Evolutionary conservation across 2,329 filamentous ascomycete species (phyloP), one percentile per base, ranked within the genome.

Genomic region (Hirsutella thompsonii): DNA sequence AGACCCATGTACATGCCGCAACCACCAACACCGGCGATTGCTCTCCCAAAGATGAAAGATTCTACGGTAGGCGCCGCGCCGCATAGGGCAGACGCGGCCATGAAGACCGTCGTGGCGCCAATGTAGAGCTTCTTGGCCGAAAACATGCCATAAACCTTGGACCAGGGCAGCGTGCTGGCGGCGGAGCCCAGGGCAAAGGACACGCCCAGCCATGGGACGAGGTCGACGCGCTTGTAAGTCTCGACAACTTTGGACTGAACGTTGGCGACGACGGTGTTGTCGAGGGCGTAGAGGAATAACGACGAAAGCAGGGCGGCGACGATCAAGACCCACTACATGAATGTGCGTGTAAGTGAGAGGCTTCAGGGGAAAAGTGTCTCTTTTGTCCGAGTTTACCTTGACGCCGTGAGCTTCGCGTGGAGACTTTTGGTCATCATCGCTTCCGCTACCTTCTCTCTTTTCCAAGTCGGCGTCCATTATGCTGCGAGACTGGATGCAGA

Each of bases 21-120:
- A 5, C 42, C 42, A 14, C 38, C 42, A 11, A 35, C 37, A 14
- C 38, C 38, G 26, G 34, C 34, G 1, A 66, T 37, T 0, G 59
- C 59, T 16, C 63, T 53, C 0, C 64, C 64, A 0, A 54, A 45
- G n/a, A 66, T 65, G 2, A 66, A 56, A 3, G 54, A 55, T 4
- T 48, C 46, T 1, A 56, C 59, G n/a, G 47, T 57, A 1, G 57
- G 55, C 1, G 55, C 52, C 0, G 47, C 48, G 1, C 53, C 54
- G 0, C 52, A 57, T 2, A 59, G 41, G 3, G 58, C 39, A 3
- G 50, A 54, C 0, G 54, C 56, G 1, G 40, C 38, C 30, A 57
- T 50, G 11, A 58, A 58, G 5, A 55, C 33, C 2, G 42, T 38
- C 0, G 56, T 45, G 1, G 50, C 44, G 0, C 37, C 32, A 4